Evolutionary conservation across 495 filamentous ascomycete genomes (phyloP).

Genomic region (Hypoxylon lenormandii): DNA sequence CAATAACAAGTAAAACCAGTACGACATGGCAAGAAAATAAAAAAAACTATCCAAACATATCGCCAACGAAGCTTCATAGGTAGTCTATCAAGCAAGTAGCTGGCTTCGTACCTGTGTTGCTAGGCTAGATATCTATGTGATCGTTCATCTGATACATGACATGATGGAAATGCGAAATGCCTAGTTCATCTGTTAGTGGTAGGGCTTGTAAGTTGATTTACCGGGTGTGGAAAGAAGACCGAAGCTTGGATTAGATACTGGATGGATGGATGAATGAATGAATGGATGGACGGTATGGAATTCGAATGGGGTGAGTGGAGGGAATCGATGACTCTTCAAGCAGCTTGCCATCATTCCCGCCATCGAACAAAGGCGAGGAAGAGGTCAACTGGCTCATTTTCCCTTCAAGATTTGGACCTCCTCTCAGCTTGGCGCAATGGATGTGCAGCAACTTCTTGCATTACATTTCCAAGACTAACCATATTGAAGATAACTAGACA

Average conservation of each 20-base stretch:
- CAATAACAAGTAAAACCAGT: neutral
- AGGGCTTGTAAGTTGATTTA: slow-evolving; percentile 1
- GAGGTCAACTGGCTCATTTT: slow-evolving; percentile 4
- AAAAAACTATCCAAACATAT: too few relatives aligned
- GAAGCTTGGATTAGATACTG: too few relatives aligned
- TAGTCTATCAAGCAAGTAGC: too few relatives aligned
- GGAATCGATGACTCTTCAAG: slow-evolving; percentile 32
- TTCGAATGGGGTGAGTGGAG: slow-evolving; percentile 16
- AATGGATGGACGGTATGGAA: neutral
- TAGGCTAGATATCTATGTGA: slow-evolving; percentile 24
- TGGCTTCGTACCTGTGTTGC: too few relatives aligned
- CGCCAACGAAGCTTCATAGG: too few relatives aligned
- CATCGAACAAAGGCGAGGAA: slow-evolving; percentile 18
- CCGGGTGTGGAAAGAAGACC: slow-evolving; percentile 8
- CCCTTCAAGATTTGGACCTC: slow-evolving; percentile 28
- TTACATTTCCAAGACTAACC: slow-evolving; percentile 16
- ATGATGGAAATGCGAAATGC: slow-evolving; percentile 10
- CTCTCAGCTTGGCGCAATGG: slow-evolving; percentile 20
- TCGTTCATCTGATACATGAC: slow-evolving; percentile 22
- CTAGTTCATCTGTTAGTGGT: slow-evolving; percentile 26
- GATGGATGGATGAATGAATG: neutral
- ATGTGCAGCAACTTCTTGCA: neutral
- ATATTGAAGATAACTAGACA: slow-evolving; percentile 2
- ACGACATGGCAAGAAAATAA: too few relatives aligned
- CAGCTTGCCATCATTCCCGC: slow-evolving; percentile 25